Evolutionary conservation across 2,329 filamentous ascomycete genomes (phyloP).

Genomic region (Colletotrichum noveboracense): DNA sequence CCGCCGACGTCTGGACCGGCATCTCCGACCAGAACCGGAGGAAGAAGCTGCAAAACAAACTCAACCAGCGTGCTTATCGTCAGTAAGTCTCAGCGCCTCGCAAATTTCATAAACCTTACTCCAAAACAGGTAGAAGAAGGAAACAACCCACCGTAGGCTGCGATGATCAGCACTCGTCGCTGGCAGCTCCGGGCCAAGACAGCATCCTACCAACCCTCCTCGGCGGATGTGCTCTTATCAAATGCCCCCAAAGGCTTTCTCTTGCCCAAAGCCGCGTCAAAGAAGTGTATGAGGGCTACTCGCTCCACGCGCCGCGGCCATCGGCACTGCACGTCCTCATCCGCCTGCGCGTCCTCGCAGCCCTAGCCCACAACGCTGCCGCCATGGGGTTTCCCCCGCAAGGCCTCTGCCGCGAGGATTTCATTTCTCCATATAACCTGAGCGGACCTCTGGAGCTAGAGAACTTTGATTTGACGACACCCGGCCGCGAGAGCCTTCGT

Average conservation of each 20-base stretch:
- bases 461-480: neutral
- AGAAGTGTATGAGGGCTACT: neutral
- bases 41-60: conserved; percentile 1
- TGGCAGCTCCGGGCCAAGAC: neutral
- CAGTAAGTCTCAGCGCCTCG: fast-evolving
- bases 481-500: neutral
- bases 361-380: conserved; percentile 7
- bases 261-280: neutral
- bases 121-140: neutral
- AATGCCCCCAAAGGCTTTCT: neutral
- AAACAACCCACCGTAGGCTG: neutral
- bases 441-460: neutral
- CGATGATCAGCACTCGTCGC: neutral
- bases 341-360: conserved; percentile 17
- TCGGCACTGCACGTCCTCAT: conserved; percentile 2
- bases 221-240: neutral
- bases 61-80: conserved; percentile 8
- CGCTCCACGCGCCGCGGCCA: neutral
- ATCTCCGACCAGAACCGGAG: neutral
- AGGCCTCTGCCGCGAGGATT: conserved; percentile 9
- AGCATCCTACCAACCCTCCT: neutral
- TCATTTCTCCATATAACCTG: neutral
- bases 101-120: fast-evolving
- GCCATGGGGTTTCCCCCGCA: conserved; percentile 7
- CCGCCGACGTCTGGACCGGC: neutral